phyloP scores from a whole-genome alignment of 768 basidiomycete species.

The Xerocomellus intermedius region DNA sequence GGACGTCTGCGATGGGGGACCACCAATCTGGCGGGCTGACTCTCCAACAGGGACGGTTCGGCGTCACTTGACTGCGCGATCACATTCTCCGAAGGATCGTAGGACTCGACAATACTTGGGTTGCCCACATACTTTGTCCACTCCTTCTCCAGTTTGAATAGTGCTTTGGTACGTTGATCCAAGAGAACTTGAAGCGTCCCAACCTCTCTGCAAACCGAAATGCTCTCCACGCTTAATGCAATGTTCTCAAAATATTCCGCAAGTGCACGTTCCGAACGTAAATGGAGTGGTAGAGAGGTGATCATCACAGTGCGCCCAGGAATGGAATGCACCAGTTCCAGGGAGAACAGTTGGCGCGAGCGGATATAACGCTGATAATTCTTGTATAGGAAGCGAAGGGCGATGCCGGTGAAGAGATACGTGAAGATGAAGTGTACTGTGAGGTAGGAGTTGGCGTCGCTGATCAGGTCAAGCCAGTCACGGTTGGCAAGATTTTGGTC shows the following conservation, averaged over 20 bases:
- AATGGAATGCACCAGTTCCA: conserved; percentile 93
- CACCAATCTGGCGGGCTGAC: conserved; percentile 56
- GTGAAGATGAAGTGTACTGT: conserved; percentile 91
- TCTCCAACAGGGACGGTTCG: conserved; percentile 54
- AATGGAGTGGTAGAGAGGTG: conserved; percentile 76
- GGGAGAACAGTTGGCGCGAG: conserved; percentile 87
- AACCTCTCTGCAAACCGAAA: conserved; percentile 84
- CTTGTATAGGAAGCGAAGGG: conserved; percentile 82
- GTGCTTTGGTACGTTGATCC: conserved; percentile 75
- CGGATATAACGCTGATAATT: conserved; percentile 90
- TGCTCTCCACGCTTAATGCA: conserved; percentile 86
- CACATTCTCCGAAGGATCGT: conserved; percentile 67
- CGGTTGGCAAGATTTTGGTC: conserved; percentile 34
- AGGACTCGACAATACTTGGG: conserved; percentile 80
- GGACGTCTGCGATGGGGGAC: conserved; percentile 77
- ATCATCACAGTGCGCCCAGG: conserved; percentile 92
- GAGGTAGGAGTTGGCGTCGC: conserved; percentile 86
- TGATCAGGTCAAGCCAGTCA: conserved; percentile 87
- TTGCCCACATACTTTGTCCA: conserved; percentile 96
- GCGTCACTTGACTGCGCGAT: conserved; percentile 44
- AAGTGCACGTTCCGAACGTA: conserved; percentile 80
- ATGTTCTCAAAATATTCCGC: conserved; percentile 94
- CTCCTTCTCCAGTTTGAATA: conserved; percentile 75
- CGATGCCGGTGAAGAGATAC: conserved; percentile 86
- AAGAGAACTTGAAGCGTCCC: conserved; percentile 68